These are phyloP conservation scores for Chytridiales sp. DNA, from an alignment of 371 early-diverging fungal genomes.

Conservation along the genomic window DNA sequence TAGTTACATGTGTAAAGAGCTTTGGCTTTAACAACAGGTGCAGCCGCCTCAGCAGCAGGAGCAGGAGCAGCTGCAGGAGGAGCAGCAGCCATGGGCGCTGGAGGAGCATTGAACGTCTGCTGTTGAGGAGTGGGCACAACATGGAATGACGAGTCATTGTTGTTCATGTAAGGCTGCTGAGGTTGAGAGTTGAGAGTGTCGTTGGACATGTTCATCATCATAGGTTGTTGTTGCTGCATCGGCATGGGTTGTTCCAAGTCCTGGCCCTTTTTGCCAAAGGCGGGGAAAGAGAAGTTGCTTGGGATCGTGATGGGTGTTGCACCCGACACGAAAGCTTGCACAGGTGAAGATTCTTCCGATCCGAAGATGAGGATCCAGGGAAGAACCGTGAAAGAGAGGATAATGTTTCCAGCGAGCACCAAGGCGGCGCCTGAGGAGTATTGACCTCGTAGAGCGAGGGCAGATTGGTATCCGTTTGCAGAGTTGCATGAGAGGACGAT, in stretches of 20 bases:
- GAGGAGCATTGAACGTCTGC: slow-evolving; percentile 1
- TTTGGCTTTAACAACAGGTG: slow-evolving; percentile 54
- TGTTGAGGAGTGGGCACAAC: slow-evolving; percentile 8
- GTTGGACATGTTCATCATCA: slow-evolving; percentile 1
- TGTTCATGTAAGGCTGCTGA: neutral
- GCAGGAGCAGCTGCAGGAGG: slow-evolving; percentile 33
- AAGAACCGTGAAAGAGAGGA: slow-evolving; percentile 60
- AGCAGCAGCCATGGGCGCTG: slow-evolving; percentile 24
- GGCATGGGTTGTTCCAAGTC: neutral
- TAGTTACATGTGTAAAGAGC: slow-evolving; percentile 58
- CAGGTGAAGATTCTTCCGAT: slow-evolving; percentile 63
- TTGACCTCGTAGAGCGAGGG: too few relatives aligned
- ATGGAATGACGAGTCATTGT: slow-evolving; percentile 24
- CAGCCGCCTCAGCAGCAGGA: slow-evolving; percentile 28
- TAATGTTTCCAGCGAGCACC: slow-evolving; percentile 61
- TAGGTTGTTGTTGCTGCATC: slow-evolving; percentile 4
- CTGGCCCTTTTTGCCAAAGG: slow-evolving; percentile 17
- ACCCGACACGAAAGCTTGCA: slow-evolving; percentile 13
- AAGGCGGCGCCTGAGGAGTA: slow-evolving; percentile 54
- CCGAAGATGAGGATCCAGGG: slow-evolving; percentile 76
- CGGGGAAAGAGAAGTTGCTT: neutral
- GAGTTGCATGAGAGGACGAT: slow-evolving; percentile 41
- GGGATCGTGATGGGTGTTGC: slow-evolving; percentile 18
- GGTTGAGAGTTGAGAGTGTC: neutral
- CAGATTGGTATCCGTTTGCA: slow-evolving; percentile 15